phyloP scores from a whole-genome alignment of 2,329 filamentous ascomycete genomes.

The Verticillium nubilum region DNA sequence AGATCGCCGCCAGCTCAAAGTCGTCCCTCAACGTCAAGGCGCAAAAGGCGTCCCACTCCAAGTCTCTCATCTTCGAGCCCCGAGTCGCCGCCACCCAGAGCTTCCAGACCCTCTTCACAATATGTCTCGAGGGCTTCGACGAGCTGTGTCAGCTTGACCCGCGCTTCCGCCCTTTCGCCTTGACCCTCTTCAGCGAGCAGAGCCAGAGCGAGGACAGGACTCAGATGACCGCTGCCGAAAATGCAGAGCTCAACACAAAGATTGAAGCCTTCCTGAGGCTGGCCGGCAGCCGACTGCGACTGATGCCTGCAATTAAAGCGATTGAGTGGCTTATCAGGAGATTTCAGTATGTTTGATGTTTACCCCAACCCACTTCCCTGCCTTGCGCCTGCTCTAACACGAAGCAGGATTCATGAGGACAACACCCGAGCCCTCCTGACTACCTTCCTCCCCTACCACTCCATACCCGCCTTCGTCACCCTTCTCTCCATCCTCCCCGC shows the following conservation, averaged over 20 bases:
- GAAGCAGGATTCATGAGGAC: conserved; percentile 75
- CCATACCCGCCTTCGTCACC: conserved; percentile 76
- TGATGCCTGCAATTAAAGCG: conserved; percentile 85
- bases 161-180: conserved; percentile 68
- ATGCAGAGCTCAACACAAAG: conserved; percentile 71
- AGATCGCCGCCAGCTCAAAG: conserved; percentile 84
- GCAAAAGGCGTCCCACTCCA: conserved; percentile 85
- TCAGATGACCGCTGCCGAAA: conserved; percentile 77
- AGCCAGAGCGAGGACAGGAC: conserved; percentile 84
- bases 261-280: conserved; percentile 80
- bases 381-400: conserved; percentile 2
- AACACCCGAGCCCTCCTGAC: conserved; percentile 75
- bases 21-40: conserved; percentile 89
- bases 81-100: conserved; percentile 80
- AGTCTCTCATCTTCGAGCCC: conserved; percentile 90
- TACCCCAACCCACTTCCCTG: neutral
- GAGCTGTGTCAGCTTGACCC: conserved; percentile 84
- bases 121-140: conserved; percentile 84
- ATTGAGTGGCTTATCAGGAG: conserved; percentile 92
- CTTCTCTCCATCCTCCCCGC: conserved; percentile 80
- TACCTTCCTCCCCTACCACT: conserved; percentile 90
- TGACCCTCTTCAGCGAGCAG: conserved; percentile 86
- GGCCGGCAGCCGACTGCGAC: conserved; percentile 66
- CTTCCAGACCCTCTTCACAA: conserved; percentile 80
- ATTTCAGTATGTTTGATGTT: conserved; percentile 60